Base-by-base conservation (phyloP, 768 basidiomycete species). In the Boletus subparvulus region DNA sequence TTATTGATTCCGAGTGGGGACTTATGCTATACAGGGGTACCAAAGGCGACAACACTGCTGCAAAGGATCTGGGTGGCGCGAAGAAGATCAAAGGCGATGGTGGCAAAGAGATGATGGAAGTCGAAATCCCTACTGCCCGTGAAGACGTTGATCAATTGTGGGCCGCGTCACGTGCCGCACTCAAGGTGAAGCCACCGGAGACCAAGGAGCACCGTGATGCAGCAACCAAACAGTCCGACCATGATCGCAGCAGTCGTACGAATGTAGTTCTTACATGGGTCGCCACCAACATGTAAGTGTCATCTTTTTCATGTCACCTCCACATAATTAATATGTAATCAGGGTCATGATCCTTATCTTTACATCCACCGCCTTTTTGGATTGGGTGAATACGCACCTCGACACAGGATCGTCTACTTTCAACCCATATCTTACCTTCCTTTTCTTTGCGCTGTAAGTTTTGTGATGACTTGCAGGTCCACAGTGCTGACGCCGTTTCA, bases 131-230 rank as follows among this genome's bases (percentile, higher is more conserved):
- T 1, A 90, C 91, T 19, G 82, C 81, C 10, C 82, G 85, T 37
- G 94, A 95, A 69, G 93, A 95, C 58, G 89, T 94, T 52, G 93
- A 94, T 66, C 87, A 86, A 50, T 72, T 96, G 41, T 96, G 94
- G 94, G 69, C 77, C 17, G 90, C 92, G 21, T 88, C 90, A 26
- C 82, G 86, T 56, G 76, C 77, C 54, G 79, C 92, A 28, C 78
- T 95, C 58, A 81, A 85, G 61, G 75, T 81, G 58, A 88, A 83
- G 64, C 80, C 83, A 40, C 79, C 84, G n/a, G 83, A 86, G 58
- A 80, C 84, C 73, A 89, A 87, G 71, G 83, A 93, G 73, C 88
- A 91, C 67, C 85, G 92, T 47, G 88, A 90, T 66, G 86, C 92
- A 17, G 87, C 87, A 36, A 94, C 92, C 40, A 95, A 94, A 77